These are phyloP conservation scores for Aspergillus funiculosus DNA, from an alignment of 495 filamentous ascomycete genomes.

Conservation along the genomic window DNA sequence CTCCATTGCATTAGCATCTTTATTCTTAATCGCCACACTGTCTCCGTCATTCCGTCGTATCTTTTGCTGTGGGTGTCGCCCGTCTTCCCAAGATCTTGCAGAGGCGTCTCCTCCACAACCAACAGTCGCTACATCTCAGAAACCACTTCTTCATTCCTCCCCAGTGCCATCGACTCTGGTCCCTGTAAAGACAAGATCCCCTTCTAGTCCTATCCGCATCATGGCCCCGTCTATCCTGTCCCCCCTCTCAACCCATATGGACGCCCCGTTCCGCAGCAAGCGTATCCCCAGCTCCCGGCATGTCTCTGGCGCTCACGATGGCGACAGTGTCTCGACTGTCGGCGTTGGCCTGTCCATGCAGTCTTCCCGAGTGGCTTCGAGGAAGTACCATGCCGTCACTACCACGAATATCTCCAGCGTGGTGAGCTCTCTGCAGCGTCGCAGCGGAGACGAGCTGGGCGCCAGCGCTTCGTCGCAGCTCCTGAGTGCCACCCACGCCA, in stretches of 20 bases:
- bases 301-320: slow-evolving; percentile 4
- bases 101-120: slow-evolving; percentile 1
- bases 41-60: background rate
- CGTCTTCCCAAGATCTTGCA: background rate
- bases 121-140: no score
- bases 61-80: slow-evolving; percentile 3
- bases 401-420: slow-evolving; percentile 20
- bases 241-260: background rate
- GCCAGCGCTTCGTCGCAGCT: slow-evolving; percentile 9
- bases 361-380: slow-evolving; percentile 17
- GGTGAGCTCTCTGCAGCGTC: slow-evolving; percentile 18
- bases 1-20: background rate
- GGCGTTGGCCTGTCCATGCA: slow-evolving; percentile 1
- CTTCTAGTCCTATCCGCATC: background rate
- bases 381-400: slow-evolving; percentile 18
- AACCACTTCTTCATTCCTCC: background rate
- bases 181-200: background rate
- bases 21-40: background rate
- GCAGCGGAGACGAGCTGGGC: slow-evolving; percentile 19
- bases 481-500: slow-evolving; percentile 23
- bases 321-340: background rate
- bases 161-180: background rate
- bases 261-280: slow-evolving; percentile 3
- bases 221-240: slow-evolving; percentile 12
- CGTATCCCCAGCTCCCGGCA: slow-evolving; percentile 1